Percentiles rank a stretch among this genome's conserved stretches.
Evolutionary conservation across 1,284 basidiomycete species (phyloP).

Genomic region (Ceratorhiza oryzae-sativae): DNA sequence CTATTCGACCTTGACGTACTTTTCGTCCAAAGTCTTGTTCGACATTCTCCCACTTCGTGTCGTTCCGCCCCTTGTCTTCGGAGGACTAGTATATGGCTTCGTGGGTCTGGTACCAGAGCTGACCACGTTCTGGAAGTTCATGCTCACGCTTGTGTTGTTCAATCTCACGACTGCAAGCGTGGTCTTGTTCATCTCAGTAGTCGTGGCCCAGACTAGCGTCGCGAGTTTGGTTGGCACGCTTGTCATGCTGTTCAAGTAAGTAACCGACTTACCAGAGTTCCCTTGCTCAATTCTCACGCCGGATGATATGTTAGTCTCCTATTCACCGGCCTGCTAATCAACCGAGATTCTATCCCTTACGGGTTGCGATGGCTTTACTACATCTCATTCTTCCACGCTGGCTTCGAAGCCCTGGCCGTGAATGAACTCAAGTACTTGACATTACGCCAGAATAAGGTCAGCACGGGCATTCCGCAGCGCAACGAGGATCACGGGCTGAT

Average conservation of each 20-base stretch:
- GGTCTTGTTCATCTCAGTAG: slow-evolving; percentile 88
- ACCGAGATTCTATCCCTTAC: slow-evolving; percentile 81
- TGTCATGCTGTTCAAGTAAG: slow-evolving; percentile 97
- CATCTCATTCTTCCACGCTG: slow-evolving; percentile 98
- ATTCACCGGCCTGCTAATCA: slow-evolving; percentile 95
- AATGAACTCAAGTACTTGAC: slow-evolving; percentile 96
- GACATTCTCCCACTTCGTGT: slow-evolving; percentile 94
- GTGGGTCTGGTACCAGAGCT: slow-evolving; percentile 93
- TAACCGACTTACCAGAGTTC: slow-evolving; percentile 42
- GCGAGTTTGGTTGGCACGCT: slow-evolving; percentile 93
- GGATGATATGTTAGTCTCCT: slow-evolving; percentile 66
- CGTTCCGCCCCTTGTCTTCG: slow-evolving; percentile 92
- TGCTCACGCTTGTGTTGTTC: slow-evolving; percentile 92
- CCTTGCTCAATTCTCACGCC: slow-evolving; percentile 13
- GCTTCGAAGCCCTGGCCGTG: slow-evolving; percentile 93
- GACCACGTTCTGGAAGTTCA: slow-evolving; percentile 95
- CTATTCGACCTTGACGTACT: slow-evolving; percentile 95
- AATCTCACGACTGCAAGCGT: slow-evolving; percentile 93
- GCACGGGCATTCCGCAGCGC: slow-evolving; percentile 43
- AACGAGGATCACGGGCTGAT: not conserved
- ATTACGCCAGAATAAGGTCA: slow-evolving; percentile 85
- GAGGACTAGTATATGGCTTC: slow-evolving; percentile 91
- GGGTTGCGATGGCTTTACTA: slow-evolving; percentile 87
- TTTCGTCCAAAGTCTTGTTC: slow-evolving; percentile 92
- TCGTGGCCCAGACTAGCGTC: slow-evolving; percentile 83